Conservation (phyloP, 192 early-diverging fungal species). For the Cetraspora pellucida region DNA sequence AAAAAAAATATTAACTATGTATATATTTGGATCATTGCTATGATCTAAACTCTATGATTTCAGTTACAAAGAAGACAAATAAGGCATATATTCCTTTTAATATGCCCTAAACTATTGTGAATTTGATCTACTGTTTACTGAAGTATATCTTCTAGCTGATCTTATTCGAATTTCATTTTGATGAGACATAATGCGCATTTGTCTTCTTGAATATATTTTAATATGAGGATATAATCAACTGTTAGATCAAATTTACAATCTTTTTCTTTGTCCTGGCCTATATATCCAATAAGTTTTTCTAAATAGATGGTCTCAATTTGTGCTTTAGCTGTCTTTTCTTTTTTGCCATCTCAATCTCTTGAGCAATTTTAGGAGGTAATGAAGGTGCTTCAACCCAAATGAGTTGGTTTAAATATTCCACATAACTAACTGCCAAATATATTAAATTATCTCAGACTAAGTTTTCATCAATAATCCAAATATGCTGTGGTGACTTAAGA, state of each 20-base stretch:
- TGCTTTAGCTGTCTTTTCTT: not conserved
- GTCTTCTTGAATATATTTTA: no score
- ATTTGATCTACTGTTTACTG: constrained; percentile 26
- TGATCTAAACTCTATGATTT: no score
- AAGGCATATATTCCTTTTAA: constrained; percentile 10
- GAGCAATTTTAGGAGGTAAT: not conserved
- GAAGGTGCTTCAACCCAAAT: constrained; percentile 11
- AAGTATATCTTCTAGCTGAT: not conserved
- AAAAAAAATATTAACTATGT: no score
- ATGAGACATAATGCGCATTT: constrained; percentile 12
- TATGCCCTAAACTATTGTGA: constrained; percentile 7
- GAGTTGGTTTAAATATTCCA: constrained; percentile 21
- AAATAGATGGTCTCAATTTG: not conserved
- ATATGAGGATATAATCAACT: constrained; percentile 4
- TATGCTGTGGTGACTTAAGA: no score
- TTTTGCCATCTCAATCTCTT: constrained; percentile 6
- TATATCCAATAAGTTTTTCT: constrained; percentile 23
- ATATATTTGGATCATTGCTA: not conserved
- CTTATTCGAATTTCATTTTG: not conserved
- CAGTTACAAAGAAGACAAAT: constrained; percentile 4
- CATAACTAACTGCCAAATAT: constrained; percentile 15
- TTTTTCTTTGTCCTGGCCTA: not conserved
- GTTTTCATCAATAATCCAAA: constrained; percentile 30
- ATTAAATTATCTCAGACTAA: constrained; percentile 22
- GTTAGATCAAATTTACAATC: constrained; percentile 1